Evolutionary conservation across 768 basidiomycete species (phyloP), one percentile per base, ranked within the genome.

Genomic region (Podaxis sp.): DNA sequence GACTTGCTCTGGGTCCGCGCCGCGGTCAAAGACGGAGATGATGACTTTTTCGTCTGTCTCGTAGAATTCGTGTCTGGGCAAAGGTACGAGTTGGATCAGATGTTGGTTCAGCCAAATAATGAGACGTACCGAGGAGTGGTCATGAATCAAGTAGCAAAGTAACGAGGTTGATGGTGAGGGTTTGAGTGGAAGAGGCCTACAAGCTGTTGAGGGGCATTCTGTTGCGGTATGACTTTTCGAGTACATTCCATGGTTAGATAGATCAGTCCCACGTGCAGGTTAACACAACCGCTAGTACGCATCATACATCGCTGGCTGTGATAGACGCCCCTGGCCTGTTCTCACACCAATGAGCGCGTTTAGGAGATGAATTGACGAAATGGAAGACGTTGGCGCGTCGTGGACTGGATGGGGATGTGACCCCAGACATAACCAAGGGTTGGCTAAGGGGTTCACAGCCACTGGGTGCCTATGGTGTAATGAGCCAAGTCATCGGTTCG

Each of bases 11-110:
- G 88, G 83, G 73, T 93, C 86, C 44, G 85, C 92, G 67, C 86
- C 86, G 67, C 86, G 84, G 76, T 95, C 88, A 69, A 93, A 94
- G 69, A 95, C 79, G 60, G 90, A 88, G 68, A 95, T 72, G 19
- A 79, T 89, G 60, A 93, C 71, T 65, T 71, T 80, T 64, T 93
- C 90, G 67, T 94, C 92, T 12, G 87, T 90, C 75, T 95, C 93
- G 74, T 94, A 95, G 74, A 90, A 95, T 73, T 93, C 92, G 77
- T 94, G 87, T 74, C 92, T 93, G 42, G 36, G 52, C 30, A 61
- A 44, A 33, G 33, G 4, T 36, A 33, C 15, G 22, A 36, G 28
- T 51, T 17, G 40, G 33, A 24, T 36, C 38, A 28, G 11, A 5
- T 19, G 48, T 44, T 46, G 17, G 9, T n/a, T 26, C 19, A 15